Percentiles rank a stretch among this genome's conserved stretches.
Evolutionary conservation across 176 grass and related monocot species (phyloP).

Genomic region (Stipa capillata): DNA sequence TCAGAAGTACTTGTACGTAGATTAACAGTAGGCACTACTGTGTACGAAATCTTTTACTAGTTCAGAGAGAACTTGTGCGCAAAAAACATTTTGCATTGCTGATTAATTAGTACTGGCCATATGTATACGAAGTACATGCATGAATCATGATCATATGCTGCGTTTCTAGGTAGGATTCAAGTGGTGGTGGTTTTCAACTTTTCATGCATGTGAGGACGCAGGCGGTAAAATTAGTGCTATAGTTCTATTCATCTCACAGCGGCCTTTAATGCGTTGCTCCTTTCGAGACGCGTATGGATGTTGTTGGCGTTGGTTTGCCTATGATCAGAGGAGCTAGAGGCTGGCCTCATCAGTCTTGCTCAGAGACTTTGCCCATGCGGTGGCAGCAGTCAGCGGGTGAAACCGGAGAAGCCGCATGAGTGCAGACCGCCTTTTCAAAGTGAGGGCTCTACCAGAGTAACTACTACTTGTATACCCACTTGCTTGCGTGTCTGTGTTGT

Average conservation of each 20-base stretch:
- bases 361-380: neutral
- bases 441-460: neutral
- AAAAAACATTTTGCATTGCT: neutral
- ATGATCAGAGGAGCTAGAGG: constrained; percentile 3
- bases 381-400: neutral
- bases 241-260: neutral
- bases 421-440: constrained; percentile 4
- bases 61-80: neutral
- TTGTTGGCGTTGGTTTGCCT: neutral
- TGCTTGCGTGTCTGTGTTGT: constrained; percentile 10
- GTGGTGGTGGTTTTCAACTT: neutral
- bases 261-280: neutral
- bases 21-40: neutral
- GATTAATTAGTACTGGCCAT: neutral
- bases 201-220: neutral
- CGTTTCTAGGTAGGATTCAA: neutral
- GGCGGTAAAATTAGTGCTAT: neutral
- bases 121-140: neutral
- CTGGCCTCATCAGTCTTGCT: neutral
- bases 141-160: constrained; percentile 22
- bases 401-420: constrained; percentile 26
- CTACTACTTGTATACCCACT: neutral
- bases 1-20: neutral
- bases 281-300: neutral
- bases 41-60: neutral